Percentiles rank a stretch among this genome's conserved stretches.
Evolutionary conservation across 495 filamentous ascomycete genomes (phyloP).

Genomic region (Aspergillus leporis): DNA sequence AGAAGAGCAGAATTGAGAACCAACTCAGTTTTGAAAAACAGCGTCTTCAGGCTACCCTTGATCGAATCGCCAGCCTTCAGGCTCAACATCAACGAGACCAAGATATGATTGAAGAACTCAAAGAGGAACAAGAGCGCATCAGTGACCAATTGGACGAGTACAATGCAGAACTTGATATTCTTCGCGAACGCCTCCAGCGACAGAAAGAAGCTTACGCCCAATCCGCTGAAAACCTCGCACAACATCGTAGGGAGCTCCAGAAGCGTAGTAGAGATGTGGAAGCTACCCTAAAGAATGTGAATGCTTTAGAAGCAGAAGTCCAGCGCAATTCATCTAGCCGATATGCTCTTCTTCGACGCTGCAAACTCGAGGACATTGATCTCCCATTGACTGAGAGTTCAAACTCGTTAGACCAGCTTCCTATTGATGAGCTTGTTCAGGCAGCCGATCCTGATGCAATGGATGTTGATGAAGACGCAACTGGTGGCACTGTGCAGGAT

Average conservation of each 20-base stretch:
- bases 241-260: conserved; percentile 79
- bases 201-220: conserved; percentile 64
- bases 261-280: conserved; percentile 83
- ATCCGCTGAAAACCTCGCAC: conserved; percentile 73
- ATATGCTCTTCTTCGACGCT: conserved; percentile 80
- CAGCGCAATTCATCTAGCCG: conserved; percentile 80
- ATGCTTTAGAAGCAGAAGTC: conserved; percentile 74
- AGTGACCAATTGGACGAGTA: conserved; percentile 71
- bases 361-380: conserved; percentile 90
- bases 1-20: conserved; percentile 78
- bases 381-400: conserved; percentile 78
- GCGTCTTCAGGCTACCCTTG: conserved; percentile 64
- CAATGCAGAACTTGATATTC: conserved; percentile 71
- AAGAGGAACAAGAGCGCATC: conserved; percentile 70
- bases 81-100: conserved; percentile 64
- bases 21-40: conserved; percentile 76
- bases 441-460: conserved; percentile 72
- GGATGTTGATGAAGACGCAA: conserved; percentile 76
- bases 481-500: conserved; percentile 60
- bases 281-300: conserved; percentile 71
- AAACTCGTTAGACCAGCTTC: conserved; percentile 74
- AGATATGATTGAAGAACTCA: conserved; percentile 64
- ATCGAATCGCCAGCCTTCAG: conserved; percentile 68
- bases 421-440: conserved; percentile 79
- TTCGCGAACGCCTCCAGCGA: conserved; percentile 69